phyloP scores from a whole-genome alignment of 73 alveolate genomes.

The Tetrahymena borealis region DNA sequence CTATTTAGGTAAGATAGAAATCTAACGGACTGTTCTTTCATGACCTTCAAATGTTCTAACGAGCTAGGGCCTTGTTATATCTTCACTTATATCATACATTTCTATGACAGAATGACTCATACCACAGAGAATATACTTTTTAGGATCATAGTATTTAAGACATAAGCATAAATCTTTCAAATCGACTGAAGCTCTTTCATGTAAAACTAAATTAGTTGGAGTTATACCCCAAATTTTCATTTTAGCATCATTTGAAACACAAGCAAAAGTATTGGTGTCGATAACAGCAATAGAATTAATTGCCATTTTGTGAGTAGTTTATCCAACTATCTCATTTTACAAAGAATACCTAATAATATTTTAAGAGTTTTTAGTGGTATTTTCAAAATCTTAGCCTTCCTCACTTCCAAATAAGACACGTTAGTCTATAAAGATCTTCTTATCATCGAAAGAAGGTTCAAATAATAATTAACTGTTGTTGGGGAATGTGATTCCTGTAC shows the following conservation, averaged over 20 bases:
- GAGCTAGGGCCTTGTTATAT: neutral
- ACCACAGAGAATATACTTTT: neutral
- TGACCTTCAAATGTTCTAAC: neutral
- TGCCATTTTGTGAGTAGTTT: neutral
- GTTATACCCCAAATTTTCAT: neutral
- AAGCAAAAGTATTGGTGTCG: neutral
- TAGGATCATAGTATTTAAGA: neutral
- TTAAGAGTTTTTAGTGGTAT: neutral
- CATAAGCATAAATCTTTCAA: neutral
- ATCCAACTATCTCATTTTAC: neutral
- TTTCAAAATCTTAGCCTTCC: neutral
- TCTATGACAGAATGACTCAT: neutral
- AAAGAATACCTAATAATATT: neutral
- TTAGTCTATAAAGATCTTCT: neutral
- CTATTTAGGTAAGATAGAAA: neutral
- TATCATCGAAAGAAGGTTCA: neutral
- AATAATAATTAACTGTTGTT: neutral
- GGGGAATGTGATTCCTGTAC: neutral
- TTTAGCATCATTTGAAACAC: neutral
- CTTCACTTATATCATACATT: neutral
- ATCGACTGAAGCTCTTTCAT: neutral
- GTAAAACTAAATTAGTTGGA: neutral
- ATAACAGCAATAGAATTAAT: neutral
- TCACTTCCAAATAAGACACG: neutral
- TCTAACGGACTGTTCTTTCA: neutral